These are phyloP conservation scores for Oryza meyeriana DNA, from an alignment of 176 grass and related monocot genomes.

Conservation along the genomic window DNA sequence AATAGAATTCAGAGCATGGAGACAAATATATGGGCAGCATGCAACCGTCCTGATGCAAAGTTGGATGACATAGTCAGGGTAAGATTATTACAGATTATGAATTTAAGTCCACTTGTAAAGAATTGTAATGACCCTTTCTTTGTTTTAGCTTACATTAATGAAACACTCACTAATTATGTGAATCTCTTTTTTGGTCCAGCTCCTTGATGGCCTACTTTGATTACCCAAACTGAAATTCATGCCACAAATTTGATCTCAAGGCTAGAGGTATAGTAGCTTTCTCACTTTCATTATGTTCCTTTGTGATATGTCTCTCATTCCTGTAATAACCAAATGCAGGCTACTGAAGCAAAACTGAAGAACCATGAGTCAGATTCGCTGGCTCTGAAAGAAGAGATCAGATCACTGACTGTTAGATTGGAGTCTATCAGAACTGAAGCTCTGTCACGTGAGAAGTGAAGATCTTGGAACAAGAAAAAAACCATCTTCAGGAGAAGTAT, in stretches of 20 bases:
- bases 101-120: neutral
- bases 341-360: constrained; percentile 70
- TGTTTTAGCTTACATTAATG: constrained; percentile 1
- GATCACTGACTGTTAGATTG: constrained; percentile 52
- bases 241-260: constrained; percentile 63
- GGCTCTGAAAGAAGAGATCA: constrained; percentile 85
- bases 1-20: constrained; percentile 80
- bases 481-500: constrained; percentile 84
- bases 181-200: constrained; percentile 43
- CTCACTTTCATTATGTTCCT: neutral
- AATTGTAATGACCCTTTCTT: neutral
- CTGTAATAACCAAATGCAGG: constrained; percentile 43
- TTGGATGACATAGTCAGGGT: constrained; percentile 79
- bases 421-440: constrained; percentile 67
- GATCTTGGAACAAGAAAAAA: constrained; percentile 91
- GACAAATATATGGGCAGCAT: constrained; percentile 61
- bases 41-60: constrained; percentile 72
- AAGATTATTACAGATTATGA: too few relatives aligned
- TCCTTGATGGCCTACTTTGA: constrained; percentile 66
- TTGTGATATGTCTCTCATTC: constrained; percentile 9
- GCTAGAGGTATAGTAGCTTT: constrained; percentile 53
- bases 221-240: constrained; percentile 76
- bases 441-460: constrained; percentile 61
- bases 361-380: constrained; percentile 58
- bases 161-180: neutral